A percentile compares a stretch with the other conserved stretches of the same genome.
These are phyloP conservation scores for Harrya chromipes DNA, from an alignment of 768 basidiomycete species.

Conservation along the genomic window DNA sequence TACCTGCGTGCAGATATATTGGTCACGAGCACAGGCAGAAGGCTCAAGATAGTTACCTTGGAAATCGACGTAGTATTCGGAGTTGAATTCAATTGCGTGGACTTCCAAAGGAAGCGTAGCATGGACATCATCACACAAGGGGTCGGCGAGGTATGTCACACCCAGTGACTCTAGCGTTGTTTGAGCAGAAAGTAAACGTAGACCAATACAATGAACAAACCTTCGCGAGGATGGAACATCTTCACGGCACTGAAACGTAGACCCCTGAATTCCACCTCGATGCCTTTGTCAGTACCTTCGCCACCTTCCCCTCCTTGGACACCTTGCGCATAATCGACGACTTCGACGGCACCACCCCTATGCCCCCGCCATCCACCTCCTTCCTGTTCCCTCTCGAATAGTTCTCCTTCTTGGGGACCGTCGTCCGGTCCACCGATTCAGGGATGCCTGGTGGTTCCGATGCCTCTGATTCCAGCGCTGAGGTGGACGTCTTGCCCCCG, in stretches of 20 bases:
- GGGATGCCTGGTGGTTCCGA: slow-evolving; percentile 37
- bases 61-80: slow-evolving; percentile 62
- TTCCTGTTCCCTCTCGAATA: slow-evolving; percentile 37
- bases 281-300: slow-evolving; percentile 47
- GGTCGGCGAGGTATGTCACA: slow-evolving; percentile 69
- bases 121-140: slow-evolving; percentile 63
- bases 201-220: slow-evolving; percentile 38
- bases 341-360: slow-evolving; percentile 28
- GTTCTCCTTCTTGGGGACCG: slow-evolving; percentile 55
- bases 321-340: slow-evolving; percentile 27
- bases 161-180: slow-evolving; percentile 55
- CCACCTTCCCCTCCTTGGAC: slow-evolving; percentile 32
- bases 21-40: neutral
- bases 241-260: slow-evolving; percentile 62
- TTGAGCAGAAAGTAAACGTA: neutral
- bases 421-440: slow-evolving; percentile 30
- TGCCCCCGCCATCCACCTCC: neutral
- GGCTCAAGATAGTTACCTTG: slow-evolving; percentile 44
- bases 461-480: slow-evolving; percentile 28
- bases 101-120: slow-evolving; percentile 63
- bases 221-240: slow-evolving; percentile 68
- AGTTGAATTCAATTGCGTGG: slow-evolving; percentile 60
- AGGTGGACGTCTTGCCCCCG: slow-evolving; percentile 25
- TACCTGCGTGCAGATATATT: slow-evolving; percentile 36
- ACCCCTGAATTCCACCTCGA: slow-evolving; percentile 56